These are phyloP conservation scores for Chlamydomonas schloesseri DNA, from an alignment of 139 green algal genomes.

Conservation along the genomic window DNA sequence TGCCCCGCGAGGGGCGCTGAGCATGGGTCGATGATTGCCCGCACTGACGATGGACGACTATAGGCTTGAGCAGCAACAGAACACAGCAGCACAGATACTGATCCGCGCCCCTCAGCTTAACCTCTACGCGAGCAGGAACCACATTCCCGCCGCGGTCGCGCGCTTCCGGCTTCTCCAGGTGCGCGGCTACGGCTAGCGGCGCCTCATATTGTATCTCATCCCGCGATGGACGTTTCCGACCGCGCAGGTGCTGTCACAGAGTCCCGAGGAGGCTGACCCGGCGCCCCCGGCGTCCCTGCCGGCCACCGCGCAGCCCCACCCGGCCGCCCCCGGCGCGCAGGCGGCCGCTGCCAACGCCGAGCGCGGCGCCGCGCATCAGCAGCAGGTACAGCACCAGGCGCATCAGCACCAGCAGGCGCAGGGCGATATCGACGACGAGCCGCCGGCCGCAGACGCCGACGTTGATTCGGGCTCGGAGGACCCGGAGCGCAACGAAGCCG, in stretches of 20 bases:
- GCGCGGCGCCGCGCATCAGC: background rate
- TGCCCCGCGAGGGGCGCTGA: no score
- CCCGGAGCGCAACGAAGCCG: no score
- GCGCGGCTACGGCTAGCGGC: background rate
- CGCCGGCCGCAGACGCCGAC: background rate
- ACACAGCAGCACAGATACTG: conserved; percentile 27
- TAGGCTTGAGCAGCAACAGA: conserved; percentile 31
- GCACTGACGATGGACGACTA: conserved; percentile 21
- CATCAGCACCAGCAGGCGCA: conserved; percentile 1
- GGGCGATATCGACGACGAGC: background rate
- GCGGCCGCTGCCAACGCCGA: no score
- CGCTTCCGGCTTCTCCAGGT: conserved; percentile 31
- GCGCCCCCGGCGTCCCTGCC: background rate
- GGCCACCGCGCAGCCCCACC: background rate
- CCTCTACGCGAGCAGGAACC: conserved; percentile 20
- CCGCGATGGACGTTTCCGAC: no score
- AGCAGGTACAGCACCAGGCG: background rate
- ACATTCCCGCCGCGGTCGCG: background rate
- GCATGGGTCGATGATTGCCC: no score
- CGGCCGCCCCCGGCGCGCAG: background rate
- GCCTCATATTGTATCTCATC: background rate
- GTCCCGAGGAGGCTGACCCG: conserved; percentile 3
- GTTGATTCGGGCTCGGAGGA: background rate
- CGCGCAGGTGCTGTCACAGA: conserved; percentile 30
- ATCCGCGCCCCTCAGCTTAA: background rate